These are phyloP conservation scores for Stemphylium vesicarium DNA, from an alignment of 2,329 filamentous ascomycete species.

Conservation along the genomic window DNA sequence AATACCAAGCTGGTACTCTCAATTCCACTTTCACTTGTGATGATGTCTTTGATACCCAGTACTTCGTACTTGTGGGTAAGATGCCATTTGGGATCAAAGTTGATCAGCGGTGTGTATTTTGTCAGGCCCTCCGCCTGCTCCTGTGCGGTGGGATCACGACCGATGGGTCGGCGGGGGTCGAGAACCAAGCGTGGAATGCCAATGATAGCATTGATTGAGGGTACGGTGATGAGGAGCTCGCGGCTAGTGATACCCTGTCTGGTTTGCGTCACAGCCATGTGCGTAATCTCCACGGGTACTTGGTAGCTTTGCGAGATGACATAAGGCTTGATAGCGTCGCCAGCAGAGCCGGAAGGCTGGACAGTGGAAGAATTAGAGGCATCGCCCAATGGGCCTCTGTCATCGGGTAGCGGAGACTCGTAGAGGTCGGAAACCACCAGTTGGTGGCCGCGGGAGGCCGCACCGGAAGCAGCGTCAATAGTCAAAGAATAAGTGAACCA, in stretches of 20 bases:
- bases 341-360: constrained; percentile 65
- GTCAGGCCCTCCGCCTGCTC: constrained; percentile 85
- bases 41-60: constrained; percentile 73
- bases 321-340: constrained; percentile 68
- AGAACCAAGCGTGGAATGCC: constrained; percentile 79
- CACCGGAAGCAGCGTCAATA: constrained; percentile 58
- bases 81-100: constrained; percentile 81
- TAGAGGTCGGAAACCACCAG: constrained; percentile 87
- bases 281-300: constrained; percentile 77
- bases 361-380: constrained; percentile 79
- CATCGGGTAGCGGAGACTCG: constrained; percentile 82
- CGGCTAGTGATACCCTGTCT: constrained; percentile 88
- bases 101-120: constrained; percentile 76
- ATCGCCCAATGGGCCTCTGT: constrained; percentile 78
- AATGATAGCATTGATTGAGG: constrained; percentile 74
- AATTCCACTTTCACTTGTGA: constrained; percentile 77
- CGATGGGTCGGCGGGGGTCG: constrained; percentile 85
- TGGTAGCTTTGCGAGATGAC: constrained; percentile 82
- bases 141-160: constrained; percentile 77
- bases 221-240: constrained; percentile 79
- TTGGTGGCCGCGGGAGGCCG: constrained; percentile 78
- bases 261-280: constrained; percentile 85
- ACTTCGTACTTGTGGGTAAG: constrained; percentile 85
- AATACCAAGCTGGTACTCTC: constrained; percentile 93
- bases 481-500: constrained; percentile 89